Conservation (phyloP, 2,329 filamentous ascomycete genomes). For the Venturia effusa region DNA sequence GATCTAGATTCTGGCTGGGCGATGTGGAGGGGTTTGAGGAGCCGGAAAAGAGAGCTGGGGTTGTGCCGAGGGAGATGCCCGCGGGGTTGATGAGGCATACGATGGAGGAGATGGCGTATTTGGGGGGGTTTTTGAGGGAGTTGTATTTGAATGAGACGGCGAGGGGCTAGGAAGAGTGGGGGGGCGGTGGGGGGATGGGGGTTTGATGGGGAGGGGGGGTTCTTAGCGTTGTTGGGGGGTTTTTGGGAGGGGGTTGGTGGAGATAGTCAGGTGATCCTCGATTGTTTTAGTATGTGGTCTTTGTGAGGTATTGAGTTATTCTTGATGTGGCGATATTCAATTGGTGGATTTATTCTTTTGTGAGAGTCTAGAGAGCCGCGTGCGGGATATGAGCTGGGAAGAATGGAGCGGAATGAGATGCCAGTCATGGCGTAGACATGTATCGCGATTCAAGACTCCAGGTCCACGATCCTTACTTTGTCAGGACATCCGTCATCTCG, state of each 20-base stretch:
- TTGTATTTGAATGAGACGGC: slow-evolving; percentile 2
- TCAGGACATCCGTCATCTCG: neutral
- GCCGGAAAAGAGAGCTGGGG: neutral
- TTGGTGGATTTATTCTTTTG: no score
- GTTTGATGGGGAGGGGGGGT: neutral
- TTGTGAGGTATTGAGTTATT: no score
- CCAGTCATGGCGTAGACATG: no score
- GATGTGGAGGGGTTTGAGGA: slow-evolving; percentile 11
- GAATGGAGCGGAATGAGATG: no score
- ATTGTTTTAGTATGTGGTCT: no score
- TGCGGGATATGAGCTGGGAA: no score
- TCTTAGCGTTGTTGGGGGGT: neutral
- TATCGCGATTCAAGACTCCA: no score
- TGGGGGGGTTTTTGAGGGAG: slow-evolving; percentile 3
- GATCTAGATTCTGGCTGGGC: slow-evolving; percentile 14
- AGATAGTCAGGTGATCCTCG: no score
- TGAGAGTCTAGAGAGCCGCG: no score
- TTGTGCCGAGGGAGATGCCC: neutral
- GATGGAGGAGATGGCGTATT: slow-evolving; percentile 11
- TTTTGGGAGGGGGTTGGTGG: neutral
- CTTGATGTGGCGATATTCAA: no score
- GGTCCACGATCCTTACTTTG: no score
- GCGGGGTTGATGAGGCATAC: slow-evolving; percentile 8
- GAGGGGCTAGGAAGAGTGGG: slow-evolving; percentile 3
- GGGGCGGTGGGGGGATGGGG: no score